Evolutionary conservation across 2,329 filamentous ascomycete genomes (phyloP).

Genomic region (Verticillium isaacii): DNA sequence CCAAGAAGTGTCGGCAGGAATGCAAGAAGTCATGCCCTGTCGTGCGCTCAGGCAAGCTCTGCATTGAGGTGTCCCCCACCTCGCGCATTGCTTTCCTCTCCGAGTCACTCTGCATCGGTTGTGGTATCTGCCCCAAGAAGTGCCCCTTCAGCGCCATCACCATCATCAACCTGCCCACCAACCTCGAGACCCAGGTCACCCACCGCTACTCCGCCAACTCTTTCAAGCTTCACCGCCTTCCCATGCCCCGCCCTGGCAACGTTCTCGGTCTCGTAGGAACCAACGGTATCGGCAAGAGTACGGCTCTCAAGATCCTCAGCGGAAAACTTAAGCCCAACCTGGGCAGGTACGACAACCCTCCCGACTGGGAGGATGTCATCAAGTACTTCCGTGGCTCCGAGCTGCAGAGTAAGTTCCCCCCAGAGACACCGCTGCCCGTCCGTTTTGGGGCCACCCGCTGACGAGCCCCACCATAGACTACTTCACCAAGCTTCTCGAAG

Average conservation of each 20-base stretch:
- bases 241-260: slow-evolving; percentile 91
- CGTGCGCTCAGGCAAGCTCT: slow-evolving; percentile 93
- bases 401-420: slow-evolving; percentile 72
- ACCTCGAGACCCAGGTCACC: slow-evolving; percentile 96
- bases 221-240: slow-evolving; percentile 97
- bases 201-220: slow-evolving; percentile 99
- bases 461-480: slow-evolving; percentile 56
- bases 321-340: slow-evolving; percentile 98
- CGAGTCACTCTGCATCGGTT: slow-evolving; percentile 92
- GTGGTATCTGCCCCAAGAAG: slow-evolving; percentile 99
- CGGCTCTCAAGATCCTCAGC: slow-evolving; percentile 96
- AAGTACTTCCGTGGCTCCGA: slow-evolving; percentile 98
- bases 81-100: slow-evolving; percentile 98
- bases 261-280: slow-evolving; percentile 96
- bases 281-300: slow-evolving; percentile 99
- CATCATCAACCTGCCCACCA: slow-evolving; percentile 99
- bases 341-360: slow-evolving; percentile 90
- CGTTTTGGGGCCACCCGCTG: background rate
- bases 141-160: slow-evolving; percentile 98
- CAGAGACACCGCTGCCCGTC: background rate
- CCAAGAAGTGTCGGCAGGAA: slow-evolving; percentile 94
- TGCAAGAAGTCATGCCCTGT: slow-evolving; percentile 99
- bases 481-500: slow-evolving; percentile 96
- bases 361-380: slow-evolving; percentile 98
- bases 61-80: slow-evolving; percentile 84